These are phyloP conservation scores for Pezicula rhizophila DNA, from an alignment of 2,329 filamentous ascomycete genomes.

Conservation along the genomic window DNA sequence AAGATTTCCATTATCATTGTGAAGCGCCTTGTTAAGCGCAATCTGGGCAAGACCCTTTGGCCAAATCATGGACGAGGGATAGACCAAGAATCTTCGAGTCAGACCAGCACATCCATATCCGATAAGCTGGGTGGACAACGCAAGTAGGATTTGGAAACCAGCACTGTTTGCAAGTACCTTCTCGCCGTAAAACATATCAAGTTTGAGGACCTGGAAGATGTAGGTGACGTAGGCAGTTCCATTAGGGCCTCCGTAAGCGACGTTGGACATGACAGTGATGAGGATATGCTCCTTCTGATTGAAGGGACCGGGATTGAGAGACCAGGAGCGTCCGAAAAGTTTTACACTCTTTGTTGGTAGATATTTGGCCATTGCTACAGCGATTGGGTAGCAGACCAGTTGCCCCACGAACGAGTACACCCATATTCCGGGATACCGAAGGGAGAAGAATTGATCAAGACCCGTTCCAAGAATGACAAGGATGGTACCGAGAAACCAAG, in stretches of 20 bases:
- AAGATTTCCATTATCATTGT: slow-evolving; percentile 9
- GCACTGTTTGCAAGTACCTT: background rate
- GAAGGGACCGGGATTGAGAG: slow-evolving; percentile 55
- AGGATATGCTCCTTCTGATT: slow-evolving; percentile 63
- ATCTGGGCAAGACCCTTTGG: slow-evolving; percentile 43
- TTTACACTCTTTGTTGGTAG: background rate
- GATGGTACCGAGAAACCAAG: slow-evolving; percentile 53
- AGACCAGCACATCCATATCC: slow-evolving; percentile 60
- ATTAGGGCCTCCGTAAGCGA: slow-evolving; percentile 25
- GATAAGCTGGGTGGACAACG: slow-evolving; percentile 55
- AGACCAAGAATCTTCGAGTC: slow-evolving; percentile 50
- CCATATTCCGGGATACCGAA: slow-evolving; percentile 3
- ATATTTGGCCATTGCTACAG: slow-evolving; percentile 47
- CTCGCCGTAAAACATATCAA: background rate
- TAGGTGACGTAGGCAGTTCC: background rate
- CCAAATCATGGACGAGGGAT: slow-evolving; percentile 60
- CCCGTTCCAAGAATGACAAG: slow-evolving; percentile 1
- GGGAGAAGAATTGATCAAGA: slow-evolving; percentile 3
- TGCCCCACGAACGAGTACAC: slow-evolving; percentile 4
- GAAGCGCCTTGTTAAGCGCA: slow-evolving; percentile 27
- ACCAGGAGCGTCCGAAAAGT: background rate
- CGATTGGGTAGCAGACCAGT: slow-evolving; percentile 30
- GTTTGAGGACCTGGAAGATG: background rate
- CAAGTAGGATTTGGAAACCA: slow-evolving; percentile 53
- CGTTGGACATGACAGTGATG: slow-evolving; percentile 54